Conservation (phyloP, 176 grass and related monocot species). For the Melocanna baccifera region DNA sequence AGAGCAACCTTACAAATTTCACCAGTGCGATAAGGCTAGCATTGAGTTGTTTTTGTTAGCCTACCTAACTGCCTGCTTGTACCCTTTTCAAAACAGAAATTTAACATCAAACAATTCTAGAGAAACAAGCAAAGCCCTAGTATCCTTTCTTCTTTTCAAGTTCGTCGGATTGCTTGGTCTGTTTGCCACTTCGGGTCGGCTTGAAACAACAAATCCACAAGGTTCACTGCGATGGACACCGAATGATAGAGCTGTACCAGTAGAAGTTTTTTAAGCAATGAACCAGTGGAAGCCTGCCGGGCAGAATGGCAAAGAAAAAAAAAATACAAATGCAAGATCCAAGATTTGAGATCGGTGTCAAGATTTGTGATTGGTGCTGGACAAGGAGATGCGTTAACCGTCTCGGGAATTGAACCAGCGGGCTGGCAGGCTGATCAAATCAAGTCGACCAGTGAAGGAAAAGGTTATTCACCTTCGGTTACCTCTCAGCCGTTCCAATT, state of each 20-base stretch:
- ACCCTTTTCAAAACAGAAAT: not conserved
- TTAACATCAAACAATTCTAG: too few species aligned
- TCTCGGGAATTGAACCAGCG: slow-evolving; percentile 26
- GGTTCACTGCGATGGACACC: not conserved
- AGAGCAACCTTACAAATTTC: too few species aligned
- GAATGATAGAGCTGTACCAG: not conserved
- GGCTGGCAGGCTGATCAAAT: not conserved
- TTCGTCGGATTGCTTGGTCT: not conserved
- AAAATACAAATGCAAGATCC: slow-evolving; percentile 24
- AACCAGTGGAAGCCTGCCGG: not conserved
- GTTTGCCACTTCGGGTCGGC: not conserved
- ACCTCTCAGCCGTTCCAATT: not conserved
- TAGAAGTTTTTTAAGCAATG: not conserved
- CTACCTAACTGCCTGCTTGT: not conserved
- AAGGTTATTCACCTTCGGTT: not conserved
- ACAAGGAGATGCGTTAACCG: not conserved
- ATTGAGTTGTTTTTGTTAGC: not conserved
- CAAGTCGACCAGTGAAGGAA: not conserved
- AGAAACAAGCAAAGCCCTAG: not conserved
- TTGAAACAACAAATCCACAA: not conserved
- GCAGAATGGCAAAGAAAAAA: not conserved
- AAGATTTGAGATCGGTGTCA: slow-evolving; percentile 22
- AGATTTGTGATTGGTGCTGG: slow-evolving; percentile 13
- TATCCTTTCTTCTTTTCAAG: not conserved
- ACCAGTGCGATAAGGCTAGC: not conserved